These are phyloP conservation scores for Xylaria digitata DNA, from an alignment of 2,329 filamentous ascomycete genomes.

Conservation along the genomic window DNA sequence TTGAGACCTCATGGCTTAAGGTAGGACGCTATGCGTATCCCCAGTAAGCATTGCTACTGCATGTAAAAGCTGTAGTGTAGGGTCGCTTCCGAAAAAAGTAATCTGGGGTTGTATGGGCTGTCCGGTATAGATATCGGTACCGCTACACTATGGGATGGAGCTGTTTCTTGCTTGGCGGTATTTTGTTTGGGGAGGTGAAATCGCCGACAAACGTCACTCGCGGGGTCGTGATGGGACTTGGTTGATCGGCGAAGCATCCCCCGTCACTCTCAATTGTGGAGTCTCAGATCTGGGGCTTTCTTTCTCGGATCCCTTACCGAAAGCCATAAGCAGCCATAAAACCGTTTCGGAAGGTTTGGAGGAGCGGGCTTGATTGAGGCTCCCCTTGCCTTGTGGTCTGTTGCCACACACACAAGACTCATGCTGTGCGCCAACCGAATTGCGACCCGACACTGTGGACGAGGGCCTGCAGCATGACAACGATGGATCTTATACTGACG, in stretches of 20 bases:
- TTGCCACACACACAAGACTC: conserved; percentile 39
- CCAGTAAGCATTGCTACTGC: neutral
- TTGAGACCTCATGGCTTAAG: neutral
- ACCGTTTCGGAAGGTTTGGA: conserved; percentile 42
- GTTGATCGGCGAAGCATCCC: conserved; percentile 33
- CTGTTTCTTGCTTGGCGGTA: conserved; percentile 19
- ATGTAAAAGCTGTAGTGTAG: neutral
- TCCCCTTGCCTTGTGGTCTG: conserved; percentile 40
- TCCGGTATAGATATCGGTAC: neutral
- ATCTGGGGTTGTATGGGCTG: neutral
- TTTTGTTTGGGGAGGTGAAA: conserved; percentile 7
- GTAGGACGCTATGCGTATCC: neutral
- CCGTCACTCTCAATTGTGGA: conserved; percentile 39
- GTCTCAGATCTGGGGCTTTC: conserved; percentile 37
- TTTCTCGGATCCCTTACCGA: conserved; percentile 45
- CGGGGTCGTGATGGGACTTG: conserved; percentile 23
- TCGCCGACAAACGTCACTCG: conserved; percentile 22
- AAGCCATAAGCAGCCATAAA: conserved; percentile 49
- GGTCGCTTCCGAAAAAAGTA: neutral
- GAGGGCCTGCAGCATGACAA: conserved; percentile 39
- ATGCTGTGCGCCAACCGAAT: conserved; percentile 47
- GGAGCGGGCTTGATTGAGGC: conserved; percentile 43
- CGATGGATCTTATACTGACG: conserved; percentile 13
- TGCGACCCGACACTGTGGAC: conserved; percentile 45
- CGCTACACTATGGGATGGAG: neutral